Base-by-base conservation (phyloP, 2,329 filamentous ascomycete species). In the Fonsecaea monophora region DNA sequence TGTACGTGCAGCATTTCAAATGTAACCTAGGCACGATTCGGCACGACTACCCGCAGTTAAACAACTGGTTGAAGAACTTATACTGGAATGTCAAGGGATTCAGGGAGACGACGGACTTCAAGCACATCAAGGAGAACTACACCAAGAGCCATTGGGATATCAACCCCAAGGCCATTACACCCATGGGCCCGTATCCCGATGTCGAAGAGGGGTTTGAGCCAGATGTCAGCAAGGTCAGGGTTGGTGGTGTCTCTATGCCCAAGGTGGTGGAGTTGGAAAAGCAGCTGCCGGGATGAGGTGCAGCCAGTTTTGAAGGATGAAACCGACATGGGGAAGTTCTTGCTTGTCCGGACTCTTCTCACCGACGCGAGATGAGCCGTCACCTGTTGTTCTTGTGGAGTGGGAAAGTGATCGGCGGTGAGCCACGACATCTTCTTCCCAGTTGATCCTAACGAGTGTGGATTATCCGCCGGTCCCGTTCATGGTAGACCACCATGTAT, bases 91-190 rank as follows among this genome's bases (percentile, higher is more conserved):
- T 84, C 1, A 58, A 62, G 38, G 85, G 82, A 0, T 87, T 87
- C 68, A 81, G 75, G 65, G 84, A 86, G 71, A 87, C 85, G 15
- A 90, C 88, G 0, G 80, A 90, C 68, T 90, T 90, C 70, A 83
- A 77, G 68, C 88, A 90, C 72, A 90, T 90, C 74, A 90, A 90
- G 77, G 88, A 90, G 74, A 89, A 88, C 78, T 86, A 86, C 68
- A 85, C 86, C 12, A 89, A 89, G 77, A 86, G 83, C 64, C 86
- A 89, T 72, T 71, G 70, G 3, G 83, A 85, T 67, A 84, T 89
- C 66, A 89, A 89, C 70, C 87, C 87, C 0, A 80, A 82, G 50
- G 83, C 81, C 1, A 89, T 90, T 69, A 89, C 86, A n/a, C 87
- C 87, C 0, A 73, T 87, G 69, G 87, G 87, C 0, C 87, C 87